Conservation (phyloP, 2,329 filamentous ascomycete genomes). For the Talaromyces verruculosus region DNA sequence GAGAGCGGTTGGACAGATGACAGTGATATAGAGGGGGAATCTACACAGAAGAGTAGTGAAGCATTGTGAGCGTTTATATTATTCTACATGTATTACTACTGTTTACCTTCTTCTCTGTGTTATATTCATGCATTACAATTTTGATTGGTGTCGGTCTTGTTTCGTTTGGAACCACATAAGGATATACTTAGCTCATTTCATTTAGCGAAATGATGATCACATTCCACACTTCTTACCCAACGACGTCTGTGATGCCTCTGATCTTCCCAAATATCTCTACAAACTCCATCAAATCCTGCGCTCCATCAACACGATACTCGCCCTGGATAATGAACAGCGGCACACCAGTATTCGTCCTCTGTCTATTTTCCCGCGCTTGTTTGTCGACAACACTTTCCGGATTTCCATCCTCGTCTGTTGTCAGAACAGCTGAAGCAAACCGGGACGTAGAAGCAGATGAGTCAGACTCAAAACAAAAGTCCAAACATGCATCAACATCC, state of each 20-base stretch:
- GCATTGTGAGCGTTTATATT: slow-evolving; percentile 9
- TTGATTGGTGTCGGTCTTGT: not conserved
- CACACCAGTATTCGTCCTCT: slow-evolving; percentile 20
- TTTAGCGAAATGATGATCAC: not conserved
- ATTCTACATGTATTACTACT: slow-evolving; percentile 14
- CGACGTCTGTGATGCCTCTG: not conserved
- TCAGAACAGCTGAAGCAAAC: too few species aligned
- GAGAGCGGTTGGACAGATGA: slow-evolving; percentile 36
- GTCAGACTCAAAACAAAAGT: too few species aligned
- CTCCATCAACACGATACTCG: slow-evolving; percentile 7
- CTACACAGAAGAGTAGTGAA: not conserved
- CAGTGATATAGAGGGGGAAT: slow-evolving; percentile 17
- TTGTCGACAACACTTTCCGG: slow-evolving; percentile 29
- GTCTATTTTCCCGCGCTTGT: slow-evolving; percentile 32
- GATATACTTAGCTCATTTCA: not conserved
- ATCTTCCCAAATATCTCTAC: slow-evolving; percentile 14
- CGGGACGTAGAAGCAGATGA: too few species aligned
- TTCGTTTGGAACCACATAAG: not conserved
- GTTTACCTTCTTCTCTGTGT: not conserved
- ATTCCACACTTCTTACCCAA: not conserved
- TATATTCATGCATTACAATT: not conserved
- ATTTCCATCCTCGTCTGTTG: too few species aligned
- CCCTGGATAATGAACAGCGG: slow-evolving; percentile 24
- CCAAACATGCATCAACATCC: too few species aligned
- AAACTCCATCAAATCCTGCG: slow-evolving; percentile 19